phyloP scores from a whole-genome alignment of 192 early-diverging fungal species.

The Linnemannia exigua region DNA sequence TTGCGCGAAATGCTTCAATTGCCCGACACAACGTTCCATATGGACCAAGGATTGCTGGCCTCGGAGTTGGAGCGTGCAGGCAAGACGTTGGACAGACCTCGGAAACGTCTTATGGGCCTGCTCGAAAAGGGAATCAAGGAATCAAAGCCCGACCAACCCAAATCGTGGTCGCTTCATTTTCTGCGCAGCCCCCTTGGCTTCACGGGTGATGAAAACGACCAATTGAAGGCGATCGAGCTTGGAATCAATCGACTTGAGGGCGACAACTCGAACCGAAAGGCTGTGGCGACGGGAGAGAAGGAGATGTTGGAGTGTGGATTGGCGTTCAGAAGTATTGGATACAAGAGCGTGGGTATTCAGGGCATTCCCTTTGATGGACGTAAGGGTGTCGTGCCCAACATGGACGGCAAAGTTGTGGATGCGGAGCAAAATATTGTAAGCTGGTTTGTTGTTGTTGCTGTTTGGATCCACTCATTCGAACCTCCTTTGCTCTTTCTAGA shows the following conservation, averaged over 20 bases:
- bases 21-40: constrained; percentile 70
- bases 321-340: constrained; percentile 89
- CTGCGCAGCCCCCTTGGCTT: constrained; percentile 79
- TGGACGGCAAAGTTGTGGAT: constrained; percentile 78
- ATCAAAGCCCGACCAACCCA: constrained; percentile 57
- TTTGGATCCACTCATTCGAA: no score
- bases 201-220: constrained; percentile 1
- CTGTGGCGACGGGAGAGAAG: constrained; percentile 72
- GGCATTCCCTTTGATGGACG: constrained; percentile 84
- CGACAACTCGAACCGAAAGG: constrained; percentile 60
- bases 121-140: constrained; percentile 71
- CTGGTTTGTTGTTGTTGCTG: neutral
- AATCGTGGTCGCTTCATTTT: constrained; percentile 83
- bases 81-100: constrained; percentile 67
- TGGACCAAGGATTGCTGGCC: constrained; percentile 72
- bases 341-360: constrained; percentile 77
- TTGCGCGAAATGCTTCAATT: constrained; percentile 92
- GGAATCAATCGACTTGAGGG: constrained; percentile 82
- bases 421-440: constrained; percentile 48
- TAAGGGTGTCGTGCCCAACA: constrained; percentile 82
- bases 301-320: constrained; percentile 75
- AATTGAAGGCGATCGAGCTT: constrained; percentile 63
- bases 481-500: neutral
- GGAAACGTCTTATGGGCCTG: constrained; percentile 90
- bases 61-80: constrained; percentile 63